Conservation (phyloP, 2,329 filamentous ascomycete genomes). For the Apiospora kogelbergensis region DNA sequence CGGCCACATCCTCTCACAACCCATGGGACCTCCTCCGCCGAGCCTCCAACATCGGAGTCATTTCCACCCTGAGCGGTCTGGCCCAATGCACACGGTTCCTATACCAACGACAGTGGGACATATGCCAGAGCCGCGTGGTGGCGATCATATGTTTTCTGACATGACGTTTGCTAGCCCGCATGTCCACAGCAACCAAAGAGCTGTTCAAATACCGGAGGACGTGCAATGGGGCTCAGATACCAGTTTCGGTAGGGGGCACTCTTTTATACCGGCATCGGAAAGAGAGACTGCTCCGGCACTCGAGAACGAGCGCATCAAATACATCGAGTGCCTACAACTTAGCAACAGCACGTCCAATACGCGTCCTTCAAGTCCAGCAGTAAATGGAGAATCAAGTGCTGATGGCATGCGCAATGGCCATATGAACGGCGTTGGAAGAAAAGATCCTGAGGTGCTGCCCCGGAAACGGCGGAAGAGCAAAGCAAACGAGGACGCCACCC, state of each 20-base stretch:
- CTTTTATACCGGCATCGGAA: slow-evolving; percentile 57
- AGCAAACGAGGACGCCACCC: slow-evolving; percentile 40
- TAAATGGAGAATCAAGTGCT: slow-evolving; percentile 26
- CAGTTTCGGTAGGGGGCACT: slow-evolving; percentile 57
- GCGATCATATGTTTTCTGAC: slow-evolving; percentile 39
- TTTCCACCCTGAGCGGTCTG: slow-evolving; percentile 18
- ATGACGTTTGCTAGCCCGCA: slow-evolving; percentile 39
- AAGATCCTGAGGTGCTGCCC: slow-evolving; percentile 42
- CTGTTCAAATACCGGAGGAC: slow-evolving; percentile 41
- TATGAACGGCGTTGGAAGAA: slow-evolving; percentile 30
- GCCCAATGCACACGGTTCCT: slow-evolving; percentile 23
- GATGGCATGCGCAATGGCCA: slow-evolving; percentile 25
- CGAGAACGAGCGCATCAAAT: slow-evolving; percentile 53
- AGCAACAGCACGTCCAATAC: slow-evolving; percentile 60
- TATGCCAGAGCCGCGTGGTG: slow-evolving; percentile 25
- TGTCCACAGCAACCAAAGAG: slow-evolving; percentile 21
- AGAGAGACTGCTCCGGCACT: slow-evolving; percentile 60
- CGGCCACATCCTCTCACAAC: slow-evolving; percentile 19
- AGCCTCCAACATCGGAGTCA: slow-evolving; percentile 20
- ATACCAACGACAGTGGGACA: slow-evolving; percentile 7
- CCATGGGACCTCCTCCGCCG: slow-evolving; percentile 16
- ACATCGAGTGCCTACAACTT: slow-evolving; percentile 57
- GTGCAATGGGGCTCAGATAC: slow-evolving; percentile 69
- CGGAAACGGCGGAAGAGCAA: slow-evolving; percentile 58
- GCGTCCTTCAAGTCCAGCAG: slow-evolving; percentile 55